These are phyloP conservation scores for Annulohypoxylon truncatum DNA, from an alignment of 2,329 filamentous ascomycete species.

Conservation along the genomic window DNA sequence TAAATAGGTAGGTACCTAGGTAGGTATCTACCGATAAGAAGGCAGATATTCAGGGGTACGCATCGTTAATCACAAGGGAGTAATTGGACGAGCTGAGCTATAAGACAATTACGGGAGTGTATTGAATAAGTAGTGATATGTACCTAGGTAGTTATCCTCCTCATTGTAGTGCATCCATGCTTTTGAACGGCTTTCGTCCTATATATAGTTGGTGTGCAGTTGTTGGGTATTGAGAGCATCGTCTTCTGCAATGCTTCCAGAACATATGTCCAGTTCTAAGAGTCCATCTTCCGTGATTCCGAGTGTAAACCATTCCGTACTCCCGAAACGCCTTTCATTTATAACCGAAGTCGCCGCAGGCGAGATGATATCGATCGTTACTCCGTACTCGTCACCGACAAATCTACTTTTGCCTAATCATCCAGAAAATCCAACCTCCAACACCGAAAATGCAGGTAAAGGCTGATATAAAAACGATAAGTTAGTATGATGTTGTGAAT, in stretches of 20 bases:
- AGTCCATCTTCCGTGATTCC: not conserved
- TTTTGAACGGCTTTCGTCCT: too few relatives aligned
- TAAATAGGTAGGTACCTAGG: too few relatives aligned
- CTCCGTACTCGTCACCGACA: not conserved
- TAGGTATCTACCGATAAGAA: too few relatives aligned
- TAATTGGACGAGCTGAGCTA: too few relatives aligned
- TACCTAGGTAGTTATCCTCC: too few relatives aligned
- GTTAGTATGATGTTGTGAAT: not conserved
- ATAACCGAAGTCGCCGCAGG: not conserved
- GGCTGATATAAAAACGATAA: conserved; percentile 4
- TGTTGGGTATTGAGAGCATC: not conserved
- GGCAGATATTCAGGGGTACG: not conserved
- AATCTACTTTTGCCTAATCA: conserved; percentile 39
- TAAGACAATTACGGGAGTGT: too few relatives aligned
- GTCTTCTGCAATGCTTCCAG: not conserved
- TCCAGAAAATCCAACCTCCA: conserved; percentile 42
- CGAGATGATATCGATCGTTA: not conserved
- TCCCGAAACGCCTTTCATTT: conserved; percentile 5
- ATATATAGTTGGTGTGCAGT: too few relatives aligned
- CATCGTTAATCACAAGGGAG: not conserved
- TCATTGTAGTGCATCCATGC: too few relatives aligned
- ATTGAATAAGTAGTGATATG: too few relatives aligned
- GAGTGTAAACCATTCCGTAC: not conserved
- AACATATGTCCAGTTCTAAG: not conserved
- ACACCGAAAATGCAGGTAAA: conserved; percentile 41